A percentile compares a stretch with the other conserved stretches of the same genome.
phyloP scores from a whole-genome alignment of 108 stramenopile species.

The Cyclotella choctawhatcheeana region DNA sequence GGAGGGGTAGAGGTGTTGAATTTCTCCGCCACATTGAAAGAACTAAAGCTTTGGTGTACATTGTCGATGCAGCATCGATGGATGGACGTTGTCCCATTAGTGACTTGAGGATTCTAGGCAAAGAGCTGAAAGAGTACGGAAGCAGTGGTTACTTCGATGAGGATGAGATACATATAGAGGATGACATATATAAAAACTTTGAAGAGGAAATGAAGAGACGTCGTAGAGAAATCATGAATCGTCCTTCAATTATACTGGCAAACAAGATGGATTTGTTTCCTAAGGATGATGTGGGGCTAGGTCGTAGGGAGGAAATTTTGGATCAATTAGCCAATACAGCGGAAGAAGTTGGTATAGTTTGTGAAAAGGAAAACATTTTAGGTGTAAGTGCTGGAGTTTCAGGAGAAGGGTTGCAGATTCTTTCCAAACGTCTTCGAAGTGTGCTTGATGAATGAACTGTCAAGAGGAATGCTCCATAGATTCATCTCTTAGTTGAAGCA shows the following conservation, averaged over 20 bases:
- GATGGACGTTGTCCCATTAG: constrained; percentile 75
- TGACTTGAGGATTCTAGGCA: constrained; percentile 68
- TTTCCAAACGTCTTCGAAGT: constrained; percentile 56
- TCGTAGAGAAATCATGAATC: constrained; percentile 64
- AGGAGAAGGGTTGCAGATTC: constrained; percentile 68
- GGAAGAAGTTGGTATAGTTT: constrained; percentile 66
- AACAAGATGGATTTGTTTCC: constrained; percentile 87
- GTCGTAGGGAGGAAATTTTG: constrained; percentile 58
- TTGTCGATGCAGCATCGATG: constrained; percentile 82
- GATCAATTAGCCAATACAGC: constrained; percentile 50
- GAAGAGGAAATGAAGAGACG: constrained; percentile 44
- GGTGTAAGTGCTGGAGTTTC: constrained; percentile 87
- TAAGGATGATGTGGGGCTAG: constrained; percentile 42
- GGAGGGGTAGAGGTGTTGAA: constrained; percentile 94
- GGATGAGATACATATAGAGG: constrained; percentile 19
- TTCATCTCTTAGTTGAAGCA: no score
- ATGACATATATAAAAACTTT: constrained; percentile 15
- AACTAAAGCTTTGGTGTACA: constrained; percentile 81
- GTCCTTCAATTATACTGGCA: constrained; percentile 78
- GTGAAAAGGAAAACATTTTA: constrained; percentile 58
- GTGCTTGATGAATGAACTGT: constrained; percentile 13
- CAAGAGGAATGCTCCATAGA: no score
- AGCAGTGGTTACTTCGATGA: constrained; percentile 48
- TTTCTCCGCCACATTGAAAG: constrained; percentile 95
- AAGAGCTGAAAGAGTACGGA: constrained; percentile 77